These are phyloP conservation scores for Pseudocercospora eumusae DNA, from an alignment of 2,329 filamentous ascomycete species.

Conservation along the genomic window DNA sequence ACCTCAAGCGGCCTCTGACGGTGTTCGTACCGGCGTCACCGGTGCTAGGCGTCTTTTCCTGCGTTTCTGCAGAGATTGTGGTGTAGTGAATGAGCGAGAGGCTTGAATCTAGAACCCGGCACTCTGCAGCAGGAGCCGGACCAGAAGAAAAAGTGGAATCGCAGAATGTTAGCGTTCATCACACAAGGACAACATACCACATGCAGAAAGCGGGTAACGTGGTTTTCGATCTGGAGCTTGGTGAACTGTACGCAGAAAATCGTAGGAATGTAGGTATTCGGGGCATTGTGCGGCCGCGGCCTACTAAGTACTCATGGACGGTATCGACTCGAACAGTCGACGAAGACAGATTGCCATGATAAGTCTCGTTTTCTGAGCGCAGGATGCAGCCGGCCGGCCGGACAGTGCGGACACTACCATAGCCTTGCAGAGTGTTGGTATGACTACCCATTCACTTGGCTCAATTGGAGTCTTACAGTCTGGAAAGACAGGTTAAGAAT, in stretches of 20 bases:
- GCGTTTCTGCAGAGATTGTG: not conserved
- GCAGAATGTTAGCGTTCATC: not conserved
- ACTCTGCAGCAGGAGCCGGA: not conserved
- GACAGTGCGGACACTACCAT: not conserved
- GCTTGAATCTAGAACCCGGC: conserved; percentile 2
- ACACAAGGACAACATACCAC: not conserved
- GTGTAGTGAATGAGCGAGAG: not conserved
- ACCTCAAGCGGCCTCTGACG: not conserved
- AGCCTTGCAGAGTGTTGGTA: not conserved
- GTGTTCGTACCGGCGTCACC: not conserved
- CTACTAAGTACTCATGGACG: not conserved
- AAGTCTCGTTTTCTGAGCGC: not conserved
- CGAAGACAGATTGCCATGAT: not conserved
- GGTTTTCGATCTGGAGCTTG: not conserved
- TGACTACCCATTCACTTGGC: no score
- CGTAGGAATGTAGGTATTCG: not conserved
- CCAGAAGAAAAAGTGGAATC: not conserved
- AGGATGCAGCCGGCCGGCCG: not conserved
- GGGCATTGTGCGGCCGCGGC: not conserved
- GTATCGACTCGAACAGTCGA: not conserved
- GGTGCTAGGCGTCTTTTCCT: not conserved
- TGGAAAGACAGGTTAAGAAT: not conserved
- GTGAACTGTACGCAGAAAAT: not conserved
- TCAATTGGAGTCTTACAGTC: no score
- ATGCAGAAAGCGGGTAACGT: not conserved